Percentiles rank a stretch among this genome's conserved stretches.
Conservation (phyloP, 1,139 yeast genomes). For the Pichia sp. region DNA sequence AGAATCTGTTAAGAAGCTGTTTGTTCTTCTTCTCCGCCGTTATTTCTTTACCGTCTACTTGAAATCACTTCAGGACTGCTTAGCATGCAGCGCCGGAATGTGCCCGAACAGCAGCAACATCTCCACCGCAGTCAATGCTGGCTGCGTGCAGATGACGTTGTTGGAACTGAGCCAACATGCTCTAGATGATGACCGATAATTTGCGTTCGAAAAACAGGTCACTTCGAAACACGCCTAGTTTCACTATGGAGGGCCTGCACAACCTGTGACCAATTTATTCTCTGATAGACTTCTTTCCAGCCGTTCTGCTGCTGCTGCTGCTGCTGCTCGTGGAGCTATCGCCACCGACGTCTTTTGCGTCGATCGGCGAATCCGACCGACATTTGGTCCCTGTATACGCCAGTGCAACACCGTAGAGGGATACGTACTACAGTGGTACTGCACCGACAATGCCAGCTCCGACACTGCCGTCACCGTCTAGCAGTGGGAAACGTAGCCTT, state of each 20-base stretch:
- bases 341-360: too few relatives aligned
- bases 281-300: slow-evolving; percentile 15
- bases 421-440: too few relatives aligned
- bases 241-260: slow-evolving; percentile 34
- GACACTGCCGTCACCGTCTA: too few relatives aligned
- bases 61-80: too few relatives aligned
- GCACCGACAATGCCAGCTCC: too few relatives aligned
- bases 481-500: too few relatives aligned
- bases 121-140: background rate
- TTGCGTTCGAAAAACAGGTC: slow-evolving; percentile 54
- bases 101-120: background rate
- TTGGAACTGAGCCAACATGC: background rate
- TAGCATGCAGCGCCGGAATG: too few relatives aligned
- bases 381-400: background rate
- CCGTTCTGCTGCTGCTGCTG: background rate
- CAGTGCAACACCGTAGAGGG: too few relatives aligned
- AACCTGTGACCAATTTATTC: slow-evolving; percentile 35
- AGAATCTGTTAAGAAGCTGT: too few relatives aligned
- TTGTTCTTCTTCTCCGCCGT: background rate
- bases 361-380: too few relatives aligned
- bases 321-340: background rate
- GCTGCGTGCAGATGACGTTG: background rate
- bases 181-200: slow-evolving; percentile 49
- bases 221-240: slow-evolving; percentile 46
- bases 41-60: background rate